Evolutionary conservation across 208 protist species (phyloP), one percentile per base, ranked within the genome.

Genomic region (Giardia muris): DNA sequence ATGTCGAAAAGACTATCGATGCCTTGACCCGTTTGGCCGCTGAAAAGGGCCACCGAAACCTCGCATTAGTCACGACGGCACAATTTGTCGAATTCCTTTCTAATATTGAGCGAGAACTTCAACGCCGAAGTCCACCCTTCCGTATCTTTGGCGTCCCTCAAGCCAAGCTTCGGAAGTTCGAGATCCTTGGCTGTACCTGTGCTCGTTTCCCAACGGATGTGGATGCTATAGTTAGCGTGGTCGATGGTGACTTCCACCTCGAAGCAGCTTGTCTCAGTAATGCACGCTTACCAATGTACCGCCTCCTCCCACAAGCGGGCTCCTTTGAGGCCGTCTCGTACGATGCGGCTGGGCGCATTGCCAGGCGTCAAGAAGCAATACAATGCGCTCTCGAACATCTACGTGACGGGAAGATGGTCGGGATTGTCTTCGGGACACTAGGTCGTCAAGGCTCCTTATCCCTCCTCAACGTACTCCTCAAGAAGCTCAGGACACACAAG

Each of bases 141-240:
- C 10, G 30, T 30, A 76, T 76, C 30, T 10, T 76, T 76, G 57
- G 57, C 19, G 57, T 39, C 10, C 19, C 10, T 10, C 57, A 76
- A 30, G 30, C 19, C 57, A 10, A 10, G 10, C 57, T 76, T 76
- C 57, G 19, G 57, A 76, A 76, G 57, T 76, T 39, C 30, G 57
- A 76, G 57, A 76, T 76, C 57, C 57, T 76, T 76, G 57, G 57
- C 10, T 76, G 57, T 76, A 76, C 57, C 30, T 76, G 57, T 76
- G 30, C 10, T 10, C 10, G 30, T 10, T 76, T 76, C 30, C 57
- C 57, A 30, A 10, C 57, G 10, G 57, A 30, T 39, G 30, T 30
- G 30, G 57, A 76, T 30, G 57, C 57, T 76, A 30, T 76, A 39
- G 57, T 76, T 76, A 76, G 57, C 57, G 57, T 76, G 10, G 57